Conservation (phyloP, 2,329 filamentous ascomycete genomes). For the Diaporthe sp. region DNA sequence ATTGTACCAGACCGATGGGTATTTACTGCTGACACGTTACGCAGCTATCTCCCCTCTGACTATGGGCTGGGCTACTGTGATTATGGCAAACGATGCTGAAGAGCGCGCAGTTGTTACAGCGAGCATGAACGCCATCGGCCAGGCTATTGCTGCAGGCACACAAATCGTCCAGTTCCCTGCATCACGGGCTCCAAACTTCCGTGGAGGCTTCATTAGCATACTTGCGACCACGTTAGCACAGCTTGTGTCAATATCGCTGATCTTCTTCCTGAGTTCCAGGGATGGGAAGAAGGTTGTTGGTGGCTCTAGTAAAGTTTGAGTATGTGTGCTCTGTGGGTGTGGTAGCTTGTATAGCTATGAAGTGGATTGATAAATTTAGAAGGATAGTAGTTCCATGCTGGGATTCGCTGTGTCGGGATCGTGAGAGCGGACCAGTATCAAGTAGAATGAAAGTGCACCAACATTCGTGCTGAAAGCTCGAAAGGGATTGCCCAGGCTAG, state of each 20-base stretch:
- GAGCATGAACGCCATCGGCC: conserved; percentile 9
- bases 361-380: not conserved
- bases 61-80: not conserved
- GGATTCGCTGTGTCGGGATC: too few relatives aligned
- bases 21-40: too few relatives aligned
- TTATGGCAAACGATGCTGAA: conserved; percentile 3
- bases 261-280: not conserved
- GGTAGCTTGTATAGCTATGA: too few relatives aligned
- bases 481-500: too few relatives aligned
- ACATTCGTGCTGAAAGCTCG: not conserved
- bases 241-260: not conserved
- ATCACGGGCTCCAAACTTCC: not conserved
- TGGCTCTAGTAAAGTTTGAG: not conserved
- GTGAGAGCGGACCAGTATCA: too few relatives aligned
- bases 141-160: not conserved
- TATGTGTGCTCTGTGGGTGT: accelerated
- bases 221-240: not conserved
- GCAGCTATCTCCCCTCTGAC: not conserved
- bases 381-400: too few relatives aligned
- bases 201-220: not conserved
- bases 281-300: not conserved
- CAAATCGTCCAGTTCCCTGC: conserved; percentile 5
- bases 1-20: too few relatives aligned
- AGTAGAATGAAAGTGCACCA: not conserved
- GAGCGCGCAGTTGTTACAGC: conserved; percentile 2